Percentiles rank a stretch among this genome's conserved stretches.
phyloP scores from a whole-genome alignment of 2,329 filamentous ascomycete species.

The Penicillium frequentans region DNA sequence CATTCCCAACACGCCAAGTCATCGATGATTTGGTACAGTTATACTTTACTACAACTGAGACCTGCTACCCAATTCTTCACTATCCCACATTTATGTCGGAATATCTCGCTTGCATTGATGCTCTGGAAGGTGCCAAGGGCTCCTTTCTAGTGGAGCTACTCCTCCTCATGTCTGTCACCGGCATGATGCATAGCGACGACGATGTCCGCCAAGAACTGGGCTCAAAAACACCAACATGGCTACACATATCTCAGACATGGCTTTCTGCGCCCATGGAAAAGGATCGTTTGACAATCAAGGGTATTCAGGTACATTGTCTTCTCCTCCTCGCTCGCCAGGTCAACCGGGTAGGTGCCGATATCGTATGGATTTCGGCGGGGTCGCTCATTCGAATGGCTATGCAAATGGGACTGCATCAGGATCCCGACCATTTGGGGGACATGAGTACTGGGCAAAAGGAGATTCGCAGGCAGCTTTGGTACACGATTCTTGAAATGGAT shows the following conservation, averaged over 20 bases:
- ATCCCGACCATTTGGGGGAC: constrained; percentile 1
- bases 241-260: constrained; percentile 20
- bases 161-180: constrained; percentile 21
- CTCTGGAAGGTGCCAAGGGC: background rate
- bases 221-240: constrained; percentile 10
- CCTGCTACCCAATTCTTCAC: too few species aligned
- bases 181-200: constrained; percentile 6
- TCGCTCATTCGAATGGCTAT: constrained; percentile 8
- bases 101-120: too few species aligned
- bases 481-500: constrained; percentile 36
- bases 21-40: too few species aligned
- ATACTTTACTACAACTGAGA: too few species aligned
- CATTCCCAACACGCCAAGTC: too few species aligned
- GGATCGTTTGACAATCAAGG: constrained; percentile 14
- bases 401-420: constrained; percentile 9
- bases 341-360: constrained; percentile 1
- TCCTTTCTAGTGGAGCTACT: constrained; percentile 19
- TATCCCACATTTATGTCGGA: too few species aligned
- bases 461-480: constrained; percentile 34
- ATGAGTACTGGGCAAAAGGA: constrained; percentile 10
- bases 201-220: constrained; percentile 6
- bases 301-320: constrained; percentile 20
- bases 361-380: constrained; percentile 8
- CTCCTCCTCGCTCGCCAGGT: constrained; percentile 18
- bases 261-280: constrained; percentile 23